A percentile compares a stretch with the other conserved stretches of the same genome.
phyloP scores from a whole-genome alignment of 225 moss, liverwort and hornwort species.

The Pleurozium schreberi region DNA sequence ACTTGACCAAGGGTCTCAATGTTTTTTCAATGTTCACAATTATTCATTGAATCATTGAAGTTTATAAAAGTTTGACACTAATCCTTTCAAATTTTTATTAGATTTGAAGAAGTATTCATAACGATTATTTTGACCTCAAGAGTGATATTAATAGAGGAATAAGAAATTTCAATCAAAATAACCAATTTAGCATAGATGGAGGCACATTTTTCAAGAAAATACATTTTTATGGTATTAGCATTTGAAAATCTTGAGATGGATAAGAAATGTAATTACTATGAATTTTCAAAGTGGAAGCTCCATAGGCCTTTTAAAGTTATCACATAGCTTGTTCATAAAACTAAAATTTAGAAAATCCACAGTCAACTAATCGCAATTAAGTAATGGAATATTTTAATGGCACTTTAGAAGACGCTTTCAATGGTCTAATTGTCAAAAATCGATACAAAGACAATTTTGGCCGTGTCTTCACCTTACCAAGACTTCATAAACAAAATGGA shows the following conservation, averaged over 20 bases:
- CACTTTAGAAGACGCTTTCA: not conserved
- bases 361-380: not conserved
- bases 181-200: not conserved
- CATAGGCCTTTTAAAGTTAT: not conserved
- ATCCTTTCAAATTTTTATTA: too few species aligned
- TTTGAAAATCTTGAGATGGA: not conserved
- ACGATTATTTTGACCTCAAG: too few species aligned
- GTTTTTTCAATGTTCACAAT: too few species aligned
- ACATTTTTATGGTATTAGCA: not conserved
- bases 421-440: not conserved
- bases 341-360: not conserved
- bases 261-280: not conserved
- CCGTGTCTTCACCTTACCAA: not conserved
- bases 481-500: not conserved
- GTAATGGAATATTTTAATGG: accelerated
- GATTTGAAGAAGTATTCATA: too few species aligned
- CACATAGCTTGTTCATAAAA: too few species aligned
- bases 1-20: too few species aligned
- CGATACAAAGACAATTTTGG: too few species aligned
- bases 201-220: too few species aligned
- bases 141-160: too few species aligned
- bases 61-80: too few species aligned
- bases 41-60: too few species aligned
- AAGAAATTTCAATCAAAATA: not conserved
- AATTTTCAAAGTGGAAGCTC: not conserved